phyloP scores from a whole-genome alignment of 768 basidiomycete genomes.

The Phylloporus sp. region DNA sequence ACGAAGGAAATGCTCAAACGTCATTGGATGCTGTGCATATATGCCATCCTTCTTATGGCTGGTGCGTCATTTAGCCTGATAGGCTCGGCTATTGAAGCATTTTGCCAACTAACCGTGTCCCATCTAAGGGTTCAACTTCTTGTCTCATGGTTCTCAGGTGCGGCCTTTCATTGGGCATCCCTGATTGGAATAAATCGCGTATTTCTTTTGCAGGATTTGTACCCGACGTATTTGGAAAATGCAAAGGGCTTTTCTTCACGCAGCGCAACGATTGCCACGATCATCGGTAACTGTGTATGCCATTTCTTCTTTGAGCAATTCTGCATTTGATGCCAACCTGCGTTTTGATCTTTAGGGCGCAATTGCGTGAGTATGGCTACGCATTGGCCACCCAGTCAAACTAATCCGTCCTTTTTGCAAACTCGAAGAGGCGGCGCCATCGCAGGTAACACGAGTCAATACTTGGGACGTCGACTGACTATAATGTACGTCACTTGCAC shows the following conservation, averaged over 20 bases:
- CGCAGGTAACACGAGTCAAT: conserved; percentile 71
- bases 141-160: conserved; percentile 69
- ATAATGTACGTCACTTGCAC: conserved; percentile 41
- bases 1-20: conserved; percentile 70
- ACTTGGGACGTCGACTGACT: conserved; percentile 78
- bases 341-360: conserved; percentile 34
- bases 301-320: not conserved
- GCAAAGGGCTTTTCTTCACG: conserved; percentile 59
- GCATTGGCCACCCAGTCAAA: conserved; percentile 5
- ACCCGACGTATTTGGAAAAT: conserved; percentile 68
- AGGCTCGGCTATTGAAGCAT: not conserved
- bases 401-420: conserved; percentile 1
- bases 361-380: conserved; percentile 33
- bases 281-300: conserved; percentile 70
- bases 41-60: conserved; percentile 80
- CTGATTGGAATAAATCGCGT: not conserved
- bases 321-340: not conserved
- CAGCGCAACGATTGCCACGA: conserved; percentile 69
- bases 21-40: conserved; percentile 82
- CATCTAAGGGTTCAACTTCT: conserved; percentile 64
- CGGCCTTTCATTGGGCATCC: not conserved
- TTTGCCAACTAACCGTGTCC: not conserved
- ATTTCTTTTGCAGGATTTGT: conserved; percentile 50
- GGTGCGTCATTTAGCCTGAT: conserved; percentile 26
- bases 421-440: conserved; percentile 55